Evolutionary conservation across 1,284 basidiomycete species (phyloP), one percentile per base, ranked within the genome.

Genomic region (Vanrija sp.): DNA sequence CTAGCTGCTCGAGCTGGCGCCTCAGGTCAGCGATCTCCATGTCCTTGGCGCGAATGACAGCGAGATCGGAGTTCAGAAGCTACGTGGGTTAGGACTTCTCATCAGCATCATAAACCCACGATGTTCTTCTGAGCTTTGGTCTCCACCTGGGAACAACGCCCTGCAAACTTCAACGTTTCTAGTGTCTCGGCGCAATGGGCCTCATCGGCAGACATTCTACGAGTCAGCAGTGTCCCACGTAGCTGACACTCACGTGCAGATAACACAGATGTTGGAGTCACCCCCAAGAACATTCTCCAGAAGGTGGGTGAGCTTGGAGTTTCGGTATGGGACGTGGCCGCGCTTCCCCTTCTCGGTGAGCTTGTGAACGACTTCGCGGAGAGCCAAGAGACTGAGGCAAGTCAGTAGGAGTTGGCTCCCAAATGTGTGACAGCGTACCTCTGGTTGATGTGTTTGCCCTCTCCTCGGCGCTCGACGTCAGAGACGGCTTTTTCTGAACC

Each of bases 391-490:
- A 65, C 73, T 74, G 54, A 1, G 38, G 34, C 18, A 12, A 7
- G 52, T 65, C 53, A 63, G 57, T 18, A 12, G 25, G 4, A n/a
- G 2, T 3, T 3, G 9, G 1, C n/a, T 18, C 6, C 1, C 10
- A 16, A 4, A 15, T 23, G 21, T 23, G 21, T 23, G 21, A 23
- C 21, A 23, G 21, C 63, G 62, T 25, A 77, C 66, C 79, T 80
- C 58, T 80, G 79, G 68, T 83, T 83, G 73, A 83, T 83, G 64
- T 81, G 79, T 43, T 80, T 78, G 14, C 81, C 82, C 59, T 83
- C 82, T 21, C 81, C 80, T 38, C 80, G 72, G 1, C 82, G 67
- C 51, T 81, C 81, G 16, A 75, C 66, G 50, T 82, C 78, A 1
- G 78, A 78, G 0, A 81, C 80, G 0, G 82, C 81, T 43, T 80